phyloP scores from a whole-genome alignment of 2,329 filamentous ascomycete genomes.

The Pestalotiopsis sp. region DNA sequence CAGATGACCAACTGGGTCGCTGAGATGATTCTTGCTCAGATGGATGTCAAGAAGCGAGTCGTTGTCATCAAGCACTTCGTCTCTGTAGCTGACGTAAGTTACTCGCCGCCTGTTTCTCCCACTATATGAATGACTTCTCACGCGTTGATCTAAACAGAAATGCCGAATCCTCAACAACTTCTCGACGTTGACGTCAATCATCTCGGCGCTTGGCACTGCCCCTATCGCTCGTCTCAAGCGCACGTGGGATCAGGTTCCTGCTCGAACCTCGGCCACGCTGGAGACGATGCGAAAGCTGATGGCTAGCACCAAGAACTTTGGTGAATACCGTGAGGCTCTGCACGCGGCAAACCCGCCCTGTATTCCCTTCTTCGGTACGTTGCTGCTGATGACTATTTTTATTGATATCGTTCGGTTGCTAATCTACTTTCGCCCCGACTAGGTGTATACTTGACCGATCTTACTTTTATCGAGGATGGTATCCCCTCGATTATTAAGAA shows the following conservation, averaged over 20 bases:
- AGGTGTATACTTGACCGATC: constrained; percentile 95
- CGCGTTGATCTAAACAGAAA: constrained; percentile 61
- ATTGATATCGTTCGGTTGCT: neutral
- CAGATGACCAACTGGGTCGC: constrained; percentile 99
- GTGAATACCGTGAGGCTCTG: constrained; percentile 89
- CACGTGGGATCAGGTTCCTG: constrained; percentile 92
- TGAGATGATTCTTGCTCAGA: constrained; percentile 95
- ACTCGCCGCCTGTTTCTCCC: neutral
- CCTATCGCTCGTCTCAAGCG: constrained; percentile 91
- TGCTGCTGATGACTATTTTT: neutral
- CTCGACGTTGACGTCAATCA: constrained; percentile 95
- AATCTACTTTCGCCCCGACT: constrained; percentile 1
- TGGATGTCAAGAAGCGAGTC: constrained; percentile 92
- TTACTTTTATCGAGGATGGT: constrained; percentile 98
- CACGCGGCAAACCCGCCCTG: constrained; percentile 94
- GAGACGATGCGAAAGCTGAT: constrained; percentile 94
- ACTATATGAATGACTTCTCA: constrained; percentile 19
- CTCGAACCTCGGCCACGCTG: constrained; percentile 74
- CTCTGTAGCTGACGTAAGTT: constrained; percentile 85
- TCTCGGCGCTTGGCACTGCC: constrained; percentile 90
- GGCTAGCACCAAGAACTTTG: constrained; percentile 97
- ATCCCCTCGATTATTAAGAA: constrained; percentile 97
- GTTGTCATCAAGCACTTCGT: constrained; percentile 99
- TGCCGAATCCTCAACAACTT: constrained; percentile 94
- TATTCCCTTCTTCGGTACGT: constrained; percentile 93